phyloP scores from a whole-genome alignment of 192 early-diverging fungal species.

The Coemansia sp. region DNA sequence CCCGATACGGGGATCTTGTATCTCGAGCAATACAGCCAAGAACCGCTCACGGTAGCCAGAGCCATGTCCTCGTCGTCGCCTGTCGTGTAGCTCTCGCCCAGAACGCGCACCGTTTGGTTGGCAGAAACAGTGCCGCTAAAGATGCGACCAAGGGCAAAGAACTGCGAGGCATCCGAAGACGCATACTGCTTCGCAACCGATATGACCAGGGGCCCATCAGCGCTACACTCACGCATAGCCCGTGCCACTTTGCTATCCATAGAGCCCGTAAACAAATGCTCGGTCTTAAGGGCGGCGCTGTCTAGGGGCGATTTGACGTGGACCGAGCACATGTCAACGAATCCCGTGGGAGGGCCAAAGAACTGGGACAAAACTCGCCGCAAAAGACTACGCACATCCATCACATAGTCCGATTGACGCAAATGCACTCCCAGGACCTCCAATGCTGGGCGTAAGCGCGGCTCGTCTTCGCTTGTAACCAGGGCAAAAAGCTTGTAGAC shows the following conservation, averaged over 20 bases:
- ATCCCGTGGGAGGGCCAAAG: slow-evolving; percentile 83
- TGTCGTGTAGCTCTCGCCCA: slow-evolving; percentile 86
- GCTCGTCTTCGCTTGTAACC: slow-evolving; percentile 52
- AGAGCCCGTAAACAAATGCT: slow-evolving; percentile 63
- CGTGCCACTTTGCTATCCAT: slow-evolving; percentile 58
- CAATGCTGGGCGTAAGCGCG: slow-evolving; percentile 68
- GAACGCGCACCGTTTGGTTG: slow-evolving; percentile 81
- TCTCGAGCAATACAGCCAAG: slow-evolving; percentile 81
- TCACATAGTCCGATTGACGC: slow-evolving; percentile 67
- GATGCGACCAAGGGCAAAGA: slow-evolving; percentile 92
- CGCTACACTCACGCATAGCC: slow-evolving; percentile 77
- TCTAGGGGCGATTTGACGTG: slow-evolving; percentile 80
- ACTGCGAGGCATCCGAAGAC: slow-evolving; percentile 76
- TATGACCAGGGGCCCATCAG: slow-evolving; percentile 90
- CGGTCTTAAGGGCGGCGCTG: slow-evolving; percentile 63
- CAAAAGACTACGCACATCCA: slow-evolving; percentile 87
- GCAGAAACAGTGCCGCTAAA: slow-evolving; percentile 80
- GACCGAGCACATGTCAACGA: slow-evolving; percentile 85
- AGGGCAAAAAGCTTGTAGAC: slow-evolving; percentile 92
- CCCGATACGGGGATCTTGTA: slow-evolving; percentile 74
- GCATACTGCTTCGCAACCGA: slow-evolving; percentile 91
- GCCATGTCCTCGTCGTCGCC: slow-evolving; percentile 96
- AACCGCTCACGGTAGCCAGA: slow-evolving; percentile 64
- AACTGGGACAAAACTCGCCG: slow-evolving; percentile 81
- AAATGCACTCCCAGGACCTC: slow-evolving; percentile 78